A percentile compares a stretch with the other conserved stretches of the same genome.
phyloP scores from a whole-genome alignment of 164 flowering plant species.

The Berberis thunbergii region DNA sequence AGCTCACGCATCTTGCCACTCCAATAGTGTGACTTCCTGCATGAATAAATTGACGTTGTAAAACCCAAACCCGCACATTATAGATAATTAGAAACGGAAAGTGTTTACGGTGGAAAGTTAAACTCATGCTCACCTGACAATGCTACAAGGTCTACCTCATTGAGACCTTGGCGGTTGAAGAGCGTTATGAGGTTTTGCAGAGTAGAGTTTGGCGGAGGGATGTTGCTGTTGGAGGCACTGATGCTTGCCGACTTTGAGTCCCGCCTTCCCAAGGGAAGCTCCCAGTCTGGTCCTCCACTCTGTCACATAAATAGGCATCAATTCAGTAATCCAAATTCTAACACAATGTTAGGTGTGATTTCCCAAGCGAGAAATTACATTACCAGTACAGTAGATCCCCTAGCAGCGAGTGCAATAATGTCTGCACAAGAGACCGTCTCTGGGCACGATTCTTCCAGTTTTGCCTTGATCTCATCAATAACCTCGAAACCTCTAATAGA shows the following conservation, averaged over 20 bases:
- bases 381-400: conserved; percentile 73
- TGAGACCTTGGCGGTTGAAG: conserved; percentile 75
- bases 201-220: conserved; percentile 83
- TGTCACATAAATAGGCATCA: conserved; percentile 15
- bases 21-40: conserved; percentile 89
- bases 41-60: not conserved
- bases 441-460: conserved; percentile 69
- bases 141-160: conserved; percentile 75
- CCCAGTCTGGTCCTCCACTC: conserved; percentile 90
- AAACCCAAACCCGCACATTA: not conserved
- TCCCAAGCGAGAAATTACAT: not conserved
- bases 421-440: conserved; percentile 96
- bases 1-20: conserved; percentile 66
- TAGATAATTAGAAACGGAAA: too few species aligned
- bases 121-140: conserved; percentile 50
- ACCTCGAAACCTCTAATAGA: conserved; percentile 77
- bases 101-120: not conserved
- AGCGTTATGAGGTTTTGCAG: conserved; percentile 47
- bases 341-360: not conserved
- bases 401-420: conserved; percentile 72
- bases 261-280: conserved; percentile 80
- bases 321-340: not conserved
- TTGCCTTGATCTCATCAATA: conserved; percentile 72
- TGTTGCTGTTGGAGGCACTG: conserved; percentile 48
- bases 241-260: conserved; percentile 84